Conservation (phyloP, 2,329 filamentous ascomycete species). For the Chrysosporium keratinophilum region DNA sequence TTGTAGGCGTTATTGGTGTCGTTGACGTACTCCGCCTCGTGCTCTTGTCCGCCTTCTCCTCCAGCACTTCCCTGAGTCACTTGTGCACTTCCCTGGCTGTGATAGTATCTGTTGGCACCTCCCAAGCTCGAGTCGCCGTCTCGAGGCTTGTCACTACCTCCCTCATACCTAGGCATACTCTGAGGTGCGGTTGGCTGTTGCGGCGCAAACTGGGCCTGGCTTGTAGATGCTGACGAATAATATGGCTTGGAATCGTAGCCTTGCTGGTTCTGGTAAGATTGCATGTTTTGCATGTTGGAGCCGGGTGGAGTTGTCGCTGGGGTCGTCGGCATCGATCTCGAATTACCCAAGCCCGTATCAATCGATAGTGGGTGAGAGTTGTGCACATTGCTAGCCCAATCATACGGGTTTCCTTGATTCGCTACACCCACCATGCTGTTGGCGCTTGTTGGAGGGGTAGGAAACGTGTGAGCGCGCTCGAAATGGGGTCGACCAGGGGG, state of each 20-base stretch:
- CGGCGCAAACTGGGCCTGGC: slow-evolving; percentile 58
- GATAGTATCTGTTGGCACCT: slow-evolving; percentile 57
- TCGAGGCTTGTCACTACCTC: slow-evolving; percentile 50
- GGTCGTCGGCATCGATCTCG: slow-evolving; percentile 81
- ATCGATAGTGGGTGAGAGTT: slow-evolving; percentile 65
- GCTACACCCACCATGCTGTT: slow-evolving; percentile 73
- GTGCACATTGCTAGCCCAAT: slow-evolving; percentile 58
- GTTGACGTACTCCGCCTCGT: slow-evolving; percentile 66
- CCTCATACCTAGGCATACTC: slow-evolving; percentile 58
- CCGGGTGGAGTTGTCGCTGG: slow-evolving; percentile 84
- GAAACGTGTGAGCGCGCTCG: slow-evolving; percentile 84
- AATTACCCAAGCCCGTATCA: slow-evolving; percentile 65
- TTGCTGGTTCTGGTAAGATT: slow-evolving; percentile 60
- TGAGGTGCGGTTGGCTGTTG: slow-evolving; percentile 51
- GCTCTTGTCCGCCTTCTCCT: slow-evolving; percentile 60
- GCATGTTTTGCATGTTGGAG: slow-evolving; percentile 63
- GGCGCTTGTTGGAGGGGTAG: slow-evolving; percentile 86
- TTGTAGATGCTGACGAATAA: slow-evolving; percentile 60
- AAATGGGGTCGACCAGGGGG: slow-evolving; percentile 56
- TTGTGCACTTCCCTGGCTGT: slow-evolving; percentile 45
- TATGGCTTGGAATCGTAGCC: slow-evolving; percentile 71
- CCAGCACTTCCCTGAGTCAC: slow-evolving; percentile 48
- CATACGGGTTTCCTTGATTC: slow-evolving; percentile 61
- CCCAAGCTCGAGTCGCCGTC: slow-evolving; percentile 52
- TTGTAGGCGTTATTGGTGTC: slow-evolving; percentile 63